These are phyloP conservation scores for Quercus cerris DNA, from an alignment of 306 rosid species.

Conservation along the genomic window DNA sequence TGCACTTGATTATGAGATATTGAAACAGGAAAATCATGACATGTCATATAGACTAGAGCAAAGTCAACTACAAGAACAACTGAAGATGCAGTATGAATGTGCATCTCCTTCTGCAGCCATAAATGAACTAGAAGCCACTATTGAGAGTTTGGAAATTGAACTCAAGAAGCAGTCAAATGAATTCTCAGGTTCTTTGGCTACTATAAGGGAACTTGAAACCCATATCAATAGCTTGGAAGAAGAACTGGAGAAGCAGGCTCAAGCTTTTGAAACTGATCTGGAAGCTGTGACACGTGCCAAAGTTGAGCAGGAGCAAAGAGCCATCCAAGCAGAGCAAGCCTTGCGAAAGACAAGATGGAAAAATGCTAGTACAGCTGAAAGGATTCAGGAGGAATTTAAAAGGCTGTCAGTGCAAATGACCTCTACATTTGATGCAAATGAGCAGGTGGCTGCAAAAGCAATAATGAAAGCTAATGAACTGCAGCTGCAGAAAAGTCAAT, in stretches of 20 bases:
- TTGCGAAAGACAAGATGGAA: slow-evolving; percentile 63
- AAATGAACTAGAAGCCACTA: slow-evolving; percentile 57
- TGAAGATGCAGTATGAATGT: slow-evolving; percentile 76
- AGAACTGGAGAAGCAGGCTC: slow-evolving; percentile 68
- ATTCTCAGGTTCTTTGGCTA: slow-evolving; percentile 61
- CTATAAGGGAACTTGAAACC: slow-evolving; percentile 65
- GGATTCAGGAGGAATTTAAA: slow-evolving; percentile 86
- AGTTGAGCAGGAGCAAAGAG: slow-evolving; percentile 88
- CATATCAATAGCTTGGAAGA: slow-evolving; percentile 64
- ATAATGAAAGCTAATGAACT: slow-evolving; percentile 66
- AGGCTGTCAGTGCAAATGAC: slow-evolving; percentile 77
- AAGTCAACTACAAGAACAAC: slow-evolving; percentile 82
- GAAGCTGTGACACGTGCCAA: slow-evolving; percentile 59
- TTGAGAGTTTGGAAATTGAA: slow-evolving; percentile 63
- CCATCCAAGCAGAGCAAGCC: slow-evolving; percentile 84
- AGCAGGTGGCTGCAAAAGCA: slow-evolving; percentile 79
- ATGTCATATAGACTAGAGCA: slow-evolving; percentile 76
- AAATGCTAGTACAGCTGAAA: slow-evolving; percentile 78
- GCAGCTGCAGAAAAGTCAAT: slow-evolving; percentile 45
- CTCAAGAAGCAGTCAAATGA: slow-evolving; percentile 69
- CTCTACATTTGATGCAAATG: slow-evolving; percentile 79
- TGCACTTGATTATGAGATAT: slow-evolving; percentile 92
- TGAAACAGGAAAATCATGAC: slow-evolving; percentile 94
- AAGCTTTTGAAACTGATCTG: slow-evolving; percentile 68
- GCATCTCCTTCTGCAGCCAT: slow-evolving; percentile 43